Evolutionary conservation across 768 basidiomycete genomes (phyloP), one percentile per base, ranked within the genome.

Genomic region (Boletus huronensis): DNA sequence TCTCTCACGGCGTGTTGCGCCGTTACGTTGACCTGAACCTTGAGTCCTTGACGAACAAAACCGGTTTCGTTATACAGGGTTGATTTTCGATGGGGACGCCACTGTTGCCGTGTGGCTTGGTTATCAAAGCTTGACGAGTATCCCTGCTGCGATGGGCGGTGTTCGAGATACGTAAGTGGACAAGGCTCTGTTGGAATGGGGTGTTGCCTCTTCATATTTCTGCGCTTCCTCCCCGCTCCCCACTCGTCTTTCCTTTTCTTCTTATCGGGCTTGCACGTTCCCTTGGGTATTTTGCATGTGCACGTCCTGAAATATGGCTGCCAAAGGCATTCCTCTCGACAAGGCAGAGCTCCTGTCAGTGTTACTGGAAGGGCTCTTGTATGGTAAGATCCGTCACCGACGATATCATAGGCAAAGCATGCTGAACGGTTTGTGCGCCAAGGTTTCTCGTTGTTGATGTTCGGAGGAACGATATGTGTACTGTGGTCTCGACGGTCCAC

Each of bases 381-480:
- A 67, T 36, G 65, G 65, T 62, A 54, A 52, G 39, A 25, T 3
- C 5, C 10, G 16, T 26, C 9, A 9, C 7, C 14, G 6, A 28
- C 16, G 7, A 19, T 44, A 23, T 43, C n/a, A 6, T 21, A 23
- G 0, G 21, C 3, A 29, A 35, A 17, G 3, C 21, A 23, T 35
- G 3, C 39, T 58, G n/a, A 55, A 8, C 6, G 0, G 3, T 19
- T 31, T 26, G 10, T 13, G 13, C 39, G 17, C 0, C 14, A n/a
- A 74, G 72, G 73, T 0, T 70, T 73, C 52, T 74, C 72, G 5
- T 28, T 72, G 26, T 50, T 72, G 32, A 73, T 74, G 72, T 74
- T 71, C 53, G 60, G 63, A 7, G 61, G 58, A 4, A 69, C 69
- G 1, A 40, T 74, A 10, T 68, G 64, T 61, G 61, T 54, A 1